Conservation (phyloP, 1,139 yeast genomes). For the Wickerhamomyces sp. region DNA sequence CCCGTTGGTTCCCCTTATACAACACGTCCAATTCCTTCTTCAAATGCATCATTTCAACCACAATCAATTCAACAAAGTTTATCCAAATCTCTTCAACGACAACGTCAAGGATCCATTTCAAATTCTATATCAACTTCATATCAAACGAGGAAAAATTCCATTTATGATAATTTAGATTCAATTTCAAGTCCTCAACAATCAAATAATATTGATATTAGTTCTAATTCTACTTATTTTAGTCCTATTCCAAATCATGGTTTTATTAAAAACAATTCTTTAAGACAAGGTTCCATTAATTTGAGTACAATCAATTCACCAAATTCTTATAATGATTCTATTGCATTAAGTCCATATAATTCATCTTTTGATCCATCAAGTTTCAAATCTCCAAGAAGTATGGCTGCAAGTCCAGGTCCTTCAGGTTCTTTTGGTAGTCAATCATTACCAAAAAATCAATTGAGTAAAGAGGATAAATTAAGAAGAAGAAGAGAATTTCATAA, state of each 20-base stretch:
- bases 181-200: constrained; percentile 17
- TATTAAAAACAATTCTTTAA: constrained; percentile 12
- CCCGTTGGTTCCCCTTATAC: constrained; percentile 22
- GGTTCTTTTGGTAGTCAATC: constrained; percentile 23
- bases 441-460: constrained; percentile 41
- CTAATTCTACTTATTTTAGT: constrained; percentile 20
- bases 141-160: constrained; percentile 16
- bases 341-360: constrained; percentile 21
- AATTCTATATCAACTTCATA: neutral
- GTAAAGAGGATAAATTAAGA: constrained; percentile 65
- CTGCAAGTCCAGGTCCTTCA: constrained; percentile 22
- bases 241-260: constrained; percentile 13
- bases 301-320: constrained; percentile 14
- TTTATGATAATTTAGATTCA: constrained; percentile 20
- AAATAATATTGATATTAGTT: constrained; percentile 5
- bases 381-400: constrained; percentile 22
- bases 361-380: constrained; percentile 21
- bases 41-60: constrained; percentile 19
- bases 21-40: constrained; percentile 8
- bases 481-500: constrained; percentile 75
- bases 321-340: constrained; percentile 16
- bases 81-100: neutral
- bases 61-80: constrained; percentile 9
- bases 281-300: neutral
- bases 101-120: constrained; percentile 3